These are phyloP conservation scores for Sindora glabra DNA, from an alignment of 306 rosid species.

Conservation along the genomic window DNA sequence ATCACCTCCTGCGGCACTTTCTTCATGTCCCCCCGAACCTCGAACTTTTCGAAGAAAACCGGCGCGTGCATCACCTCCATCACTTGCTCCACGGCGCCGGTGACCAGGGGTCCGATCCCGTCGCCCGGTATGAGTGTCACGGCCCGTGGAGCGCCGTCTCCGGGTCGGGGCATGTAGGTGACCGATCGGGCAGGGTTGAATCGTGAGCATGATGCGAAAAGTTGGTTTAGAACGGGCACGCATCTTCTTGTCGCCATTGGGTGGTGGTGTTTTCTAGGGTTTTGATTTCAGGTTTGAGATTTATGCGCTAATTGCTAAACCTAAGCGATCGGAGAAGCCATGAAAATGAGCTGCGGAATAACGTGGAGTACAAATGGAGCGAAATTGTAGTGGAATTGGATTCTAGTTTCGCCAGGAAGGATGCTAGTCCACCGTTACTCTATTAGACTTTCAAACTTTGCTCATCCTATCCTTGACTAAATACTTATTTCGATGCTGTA, in stretches of 20 bases:
- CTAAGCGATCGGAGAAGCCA: slow-evolving; percentile 18
- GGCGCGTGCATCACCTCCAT: slow-evolving; percentile 95
- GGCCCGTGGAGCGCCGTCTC: slow-evolving; percentile 64
- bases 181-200: slow-evolving; percentile 42
- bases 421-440: no score
- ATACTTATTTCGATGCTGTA: no score
- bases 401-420: no score
- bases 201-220: slow-evolving; percentile 5
- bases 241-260: slow-evolving; percentile 57
- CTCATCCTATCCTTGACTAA: no score
- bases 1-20: slow-evolving; percentile 53
- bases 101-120: slow-evolving; percentile 72
- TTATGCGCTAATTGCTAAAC: slow-evolving; percentile 1
- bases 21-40: slow-evolving; percentile 64
- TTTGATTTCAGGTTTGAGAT: background rate
- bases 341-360: slow-evolving; percentile 5
- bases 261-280: slow-evolving; percentile 18
- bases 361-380: background rate
- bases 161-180: slow-evolving; percentile 89
- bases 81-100: slow-evolving; percentile 77
- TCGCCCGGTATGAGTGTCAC: slow-evolving; percentile 83
- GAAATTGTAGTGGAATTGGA: no score
- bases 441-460: no score
- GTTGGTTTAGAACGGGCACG: slow-evolving; percentile 22
- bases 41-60: slow-evolving; percentile 57